Evolutionary conservation across 2,329 filamentous ascomycete species (phyloP), one percentile per base, ranked within the genome.

Genomic region (Botrytis cinerea): DNA sequence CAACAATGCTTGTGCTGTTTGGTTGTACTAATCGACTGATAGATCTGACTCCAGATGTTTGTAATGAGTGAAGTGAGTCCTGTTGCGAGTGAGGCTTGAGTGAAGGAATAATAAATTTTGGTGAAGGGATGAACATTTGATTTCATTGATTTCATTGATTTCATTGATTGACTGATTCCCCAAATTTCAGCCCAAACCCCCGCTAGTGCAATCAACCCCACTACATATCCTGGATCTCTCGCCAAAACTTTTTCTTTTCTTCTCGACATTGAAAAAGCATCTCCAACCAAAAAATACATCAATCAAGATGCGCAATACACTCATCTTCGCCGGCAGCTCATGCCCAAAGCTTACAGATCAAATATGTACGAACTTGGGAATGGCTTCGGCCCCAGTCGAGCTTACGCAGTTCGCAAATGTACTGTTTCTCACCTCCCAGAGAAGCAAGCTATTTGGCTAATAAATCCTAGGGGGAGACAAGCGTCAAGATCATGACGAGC

Each of bases 391-490:
- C 76, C 84, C 87, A 75, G 88, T 89, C 78, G 89, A 91, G 84
- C 86, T 92, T 78, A 88, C 89, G 74, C 89, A 92, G 82, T 92
- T 92, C 84, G 89, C 90, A 81, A 92, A 92, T 87, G 89, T 89
- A 84, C 85, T 75, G 73, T 54, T 73, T 60, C 57, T 80, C 77
- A 75, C 76, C 77, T 76, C 76, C 77, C 69, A 75, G 69, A 74
- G 48, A 63, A 43, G 20, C 51, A 57, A 8, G n/a, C n/a, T 4
- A 64, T 43, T 12, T 73, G 72, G 77, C 79, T 81, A 78, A 82
- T 48, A 35, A 64, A 63, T 68, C 40, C 74, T 82, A 91, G 89
- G 90, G 90, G 83, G 90, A 92, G 84, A 92, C 89, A 74, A 91
- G 89, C 80, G 90, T 92, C 79, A 88, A 89, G 80, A 91, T 92